Percentiles rank a stretch among this genome's conserved stretches.
These are phyloP conservation scores for Flaveria bidentis DNA, from an alignment of 129 eudicot genomes.

Conservation along the genomic window DNA sequence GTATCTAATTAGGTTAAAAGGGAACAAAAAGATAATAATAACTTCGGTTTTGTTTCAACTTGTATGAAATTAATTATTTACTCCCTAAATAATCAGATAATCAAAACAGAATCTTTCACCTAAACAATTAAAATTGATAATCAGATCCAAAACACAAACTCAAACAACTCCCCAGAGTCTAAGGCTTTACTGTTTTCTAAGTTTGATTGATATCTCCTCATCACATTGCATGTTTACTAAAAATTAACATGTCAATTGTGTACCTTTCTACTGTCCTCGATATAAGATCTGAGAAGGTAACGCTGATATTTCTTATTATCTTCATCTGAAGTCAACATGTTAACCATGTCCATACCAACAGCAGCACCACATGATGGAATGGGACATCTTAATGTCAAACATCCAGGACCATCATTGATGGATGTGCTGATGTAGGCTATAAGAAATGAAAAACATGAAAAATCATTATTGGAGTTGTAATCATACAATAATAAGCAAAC, in stretches of 20 bases:
- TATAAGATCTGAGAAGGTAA: conserved; percentile 90
- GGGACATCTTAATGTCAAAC: conserved; percentile 78
- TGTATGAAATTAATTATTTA: background rate
- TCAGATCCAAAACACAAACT: background rate
- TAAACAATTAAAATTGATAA: background rate
- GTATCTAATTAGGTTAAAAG: background rate
- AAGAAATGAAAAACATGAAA: conserved; percentile 1
- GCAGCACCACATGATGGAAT: conserved; percentile 84
- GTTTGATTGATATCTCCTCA: background rate
- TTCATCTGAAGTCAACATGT: conserved; percentile 53
- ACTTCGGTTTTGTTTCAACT: background rate
- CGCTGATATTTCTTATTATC: conserved; percentile 76
- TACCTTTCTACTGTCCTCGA: conserved; percentile 94
- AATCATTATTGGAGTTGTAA: conserved; percentile 11
- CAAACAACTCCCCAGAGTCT: background rate
- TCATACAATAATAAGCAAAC: conserved; percentile 8
- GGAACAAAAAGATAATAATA: background rate
- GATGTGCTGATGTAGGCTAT: conserved; percentile 79
- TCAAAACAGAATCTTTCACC: background rate
- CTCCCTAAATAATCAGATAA: background rate
- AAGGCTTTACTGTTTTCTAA: background rate
- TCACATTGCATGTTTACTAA: background rate
- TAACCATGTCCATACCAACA: conserved; percentile 68
- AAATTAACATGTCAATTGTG: background rate
- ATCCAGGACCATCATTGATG: conserved; percentile 91